Evolutionary conservation across 1,284 basidiomycete species (phyloP).

Genomic region (Pisolithus thermaeus): DNA sequence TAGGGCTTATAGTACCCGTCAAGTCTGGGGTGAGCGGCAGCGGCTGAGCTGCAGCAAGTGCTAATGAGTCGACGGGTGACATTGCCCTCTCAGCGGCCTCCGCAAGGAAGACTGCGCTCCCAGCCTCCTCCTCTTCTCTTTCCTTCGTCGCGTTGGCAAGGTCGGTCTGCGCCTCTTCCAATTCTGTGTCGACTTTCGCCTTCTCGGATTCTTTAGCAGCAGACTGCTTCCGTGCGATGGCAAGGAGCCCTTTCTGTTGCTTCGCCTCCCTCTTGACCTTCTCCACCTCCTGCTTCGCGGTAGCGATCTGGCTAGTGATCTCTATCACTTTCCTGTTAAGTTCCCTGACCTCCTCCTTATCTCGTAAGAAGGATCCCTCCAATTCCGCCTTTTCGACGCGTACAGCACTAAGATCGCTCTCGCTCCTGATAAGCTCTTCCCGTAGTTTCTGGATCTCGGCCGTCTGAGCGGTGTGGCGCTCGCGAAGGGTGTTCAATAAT

Average conservation of each 20-base stretch:
- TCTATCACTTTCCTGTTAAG: conserved; percentile 83
- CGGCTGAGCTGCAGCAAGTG: conserved; percentile 60
- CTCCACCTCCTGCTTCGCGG: conserved; percentile 74
- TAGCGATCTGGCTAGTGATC: conserved; percentile 68
- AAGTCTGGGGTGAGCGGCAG: conserved; percentile 64
- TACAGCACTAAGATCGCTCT: conserved; percentile 88
- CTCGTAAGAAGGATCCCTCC: conserved; percentile 81
- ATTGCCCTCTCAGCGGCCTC: conserved; percentile 14
- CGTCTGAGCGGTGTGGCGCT: conserved; percentile 67
- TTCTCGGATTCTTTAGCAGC: conserved; percentile 78
- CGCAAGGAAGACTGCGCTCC: conserved; percentile 33
- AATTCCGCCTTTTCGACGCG: conserved; percentile 90
- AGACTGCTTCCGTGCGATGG: conserved; percentile 94
- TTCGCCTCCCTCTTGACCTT: conserved; percentile 91
- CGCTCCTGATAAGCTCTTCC: conserved; percentile 82
- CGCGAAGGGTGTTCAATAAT: conserved; percentile 67
- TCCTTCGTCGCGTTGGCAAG: conserved; percentile 49
- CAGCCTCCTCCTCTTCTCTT: conserved; percentile 51
- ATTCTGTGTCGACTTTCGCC: conserved; percentile 66
- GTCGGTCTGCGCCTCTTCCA: conserved; percentile 59
- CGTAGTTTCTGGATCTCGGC: conserved; percentile 72
- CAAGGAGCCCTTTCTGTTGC: conserved; percentile 92
- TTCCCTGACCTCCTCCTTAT: conserved; percentile 92
- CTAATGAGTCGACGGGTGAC: conserved; percentile 41
- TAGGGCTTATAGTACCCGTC: conserved; percentile 33